Percentiles rank a stretch among this genome's conserved stretches.
phyloP scores from a whole-genome alignment of 768 basidiomycete species.

The Daedaleopsis nitida region DNA sequence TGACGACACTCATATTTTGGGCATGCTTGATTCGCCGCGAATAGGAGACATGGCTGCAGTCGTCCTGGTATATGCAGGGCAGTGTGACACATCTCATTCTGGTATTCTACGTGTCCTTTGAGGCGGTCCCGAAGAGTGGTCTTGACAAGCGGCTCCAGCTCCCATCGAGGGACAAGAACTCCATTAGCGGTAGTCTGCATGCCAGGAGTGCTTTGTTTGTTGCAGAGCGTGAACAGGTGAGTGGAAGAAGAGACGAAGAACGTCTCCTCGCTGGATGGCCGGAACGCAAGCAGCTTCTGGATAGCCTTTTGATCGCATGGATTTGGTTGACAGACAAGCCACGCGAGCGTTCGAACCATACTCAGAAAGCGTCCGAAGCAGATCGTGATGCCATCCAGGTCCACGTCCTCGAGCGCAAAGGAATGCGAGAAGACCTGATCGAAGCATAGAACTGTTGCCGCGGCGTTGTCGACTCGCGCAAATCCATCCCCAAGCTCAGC shows the following conservation, averaged over 20 bases:
- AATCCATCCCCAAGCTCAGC: slow-evolving; percentile 37
- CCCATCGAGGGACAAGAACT: slow-evolving; percentile 9
- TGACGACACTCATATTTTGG: slow-evolving; percentile 35
- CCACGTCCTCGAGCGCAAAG: slow-evolving; percentile 28
- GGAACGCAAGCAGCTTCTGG: slow-evolving; percentile 39
- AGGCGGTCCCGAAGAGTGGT: slow-evolving; percentile 32
- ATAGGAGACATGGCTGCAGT: slow-evolving; percentile 43
- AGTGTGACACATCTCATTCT: slow-evolving; percentile 36
- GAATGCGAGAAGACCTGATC: slow-evolving; percentile 41
- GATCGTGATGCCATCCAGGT: slow-evolving; percentile 28
- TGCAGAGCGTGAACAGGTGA: slow-evolving; percentile 17
- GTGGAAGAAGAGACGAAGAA: not conserved
- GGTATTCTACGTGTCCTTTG: slow-evolving; percentile 29
- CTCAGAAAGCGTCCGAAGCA: slow-evolving; percentile 36
- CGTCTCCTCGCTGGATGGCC: not conserved
- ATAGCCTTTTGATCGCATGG: slow-evolving; percentile 14
- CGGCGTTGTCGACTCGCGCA: slow-evolving; percentile 22
- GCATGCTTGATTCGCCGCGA: slow-evolving; percentile 31
- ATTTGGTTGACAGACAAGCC: not conserved
- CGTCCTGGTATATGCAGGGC: slow-evolving; percentile 18
- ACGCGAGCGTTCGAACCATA: slow-evolving; percentile 28
- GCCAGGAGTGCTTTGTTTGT: not conserved
- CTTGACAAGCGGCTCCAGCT: slow-evolving; percentile 29
- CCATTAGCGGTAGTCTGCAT: slow-evolving; percentile 3
- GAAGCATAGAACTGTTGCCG: slow-evolving; percentile 45